Percentiles rank a stretch among this genome's conserved stretches.
phyloP scores from a whole-genome alignment of 805 yeast species.

The Candida cerambycidarum region DNA sequence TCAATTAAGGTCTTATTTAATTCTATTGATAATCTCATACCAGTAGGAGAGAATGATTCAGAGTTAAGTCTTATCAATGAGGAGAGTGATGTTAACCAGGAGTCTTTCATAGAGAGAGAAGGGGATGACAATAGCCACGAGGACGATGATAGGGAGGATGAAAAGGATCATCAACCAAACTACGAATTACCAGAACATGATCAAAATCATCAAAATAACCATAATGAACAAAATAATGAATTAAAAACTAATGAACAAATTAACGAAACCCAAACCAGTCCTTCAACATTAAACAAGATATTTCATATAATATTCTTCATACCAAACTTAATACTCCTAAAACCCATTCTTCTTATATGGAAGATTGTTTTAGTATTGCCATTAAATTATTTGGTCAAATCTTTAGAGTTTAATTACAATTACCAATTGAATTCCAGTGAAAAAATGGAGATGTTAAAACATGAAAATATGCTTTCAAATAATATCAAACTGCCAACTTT shows the following conservation, averaged over 20 bases:
- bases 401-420: constrained; percentile 10
- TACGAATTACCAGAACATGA: neutral
- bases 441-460: constrained; percentile 37
- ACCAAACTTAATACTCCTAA: constrained; percentile 44
- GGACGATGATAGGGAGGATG: too few species aligned
- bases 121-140: too few species aligned
- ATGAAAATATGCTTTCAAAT: constrained; percentile 42
- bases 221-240: neutral
- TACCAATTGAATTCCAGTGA: constrained; percentile 18
- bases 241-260: too few species aligned
- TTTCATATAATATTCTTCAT: constrained; percentile 11
- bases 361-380: constrained; percentile 54
- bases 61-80: constrained; percentile 1
- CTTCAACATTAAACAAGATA: neutral
- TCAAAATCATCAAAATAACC: neutral
- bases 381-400: constrained; percentile 29
- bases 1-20: constrained; percentile 34
- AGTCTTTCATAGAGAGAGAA: neutral
- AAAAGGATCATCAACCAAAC: too few species aligned
- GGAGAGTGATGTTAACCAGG: neutral
- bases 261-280: neutral
- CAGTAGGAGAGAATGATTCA: constrained; percentile 3
- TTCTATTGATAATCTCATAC: constrained; percentile 30
- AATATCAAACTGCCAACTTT: constrained; percentile 42
- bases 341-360: constrained; percentile 53